Conservation (phyloP, 2,329 filamentous ascomycete species). For the Aureobasidium sp. region DNA sequence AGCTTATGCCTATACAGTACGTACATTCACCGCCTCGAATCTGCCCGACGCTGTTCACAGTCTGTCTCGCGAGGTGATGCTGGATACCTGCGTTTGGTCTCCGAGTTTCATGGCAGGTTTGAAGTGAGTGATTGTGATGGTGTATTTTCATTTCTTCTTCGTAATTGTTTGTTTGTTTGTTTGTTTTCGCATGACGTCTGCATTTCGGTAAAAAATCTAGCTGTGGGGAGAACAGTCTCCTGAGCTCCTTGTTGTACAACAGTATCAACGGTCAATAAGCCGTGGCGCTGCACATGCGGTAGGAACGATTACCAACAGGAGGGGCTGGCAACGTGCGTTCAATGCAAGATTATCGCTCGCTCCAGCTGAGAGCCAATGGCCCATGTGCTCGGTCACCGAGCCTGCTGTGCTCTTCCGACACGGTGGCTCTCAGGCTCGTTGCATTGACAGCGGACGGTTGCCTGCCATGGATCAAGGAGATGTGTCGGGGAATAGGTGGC, state of each 20-base stretch:
- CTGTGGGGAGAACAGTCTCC: neutral
- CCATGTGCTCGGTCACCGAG: neutral
- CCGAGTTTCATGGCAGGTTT: too few relatives aligned
- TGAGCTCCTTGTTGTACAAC: slow-evolving; percentile 1
- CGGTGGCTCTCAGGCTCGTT: neutral
- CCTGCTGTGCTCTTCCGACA: neutral
- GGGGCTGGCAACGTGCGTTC: neutral
- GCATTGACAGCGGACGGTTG: slow-evolving; percentile 9
- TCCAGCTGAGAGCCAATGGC: neutral
- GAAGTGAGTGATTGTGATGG: neutral
- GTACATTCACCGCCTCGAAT: neutral
- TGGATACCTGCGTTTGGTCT: too few relatives aligned
- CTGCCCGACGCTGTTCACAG: neutral
- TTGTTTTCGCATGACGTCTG: slow-evolving; percentile 1
- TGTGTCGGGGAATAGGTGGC: neutral
- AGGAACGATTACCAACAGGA: slow-evolving; percentile 1
- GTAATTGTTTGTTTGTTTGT: neutral
- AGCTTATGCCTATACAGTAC: neutral
- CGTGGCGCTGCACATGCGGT: slow-evolving; percentile 7
- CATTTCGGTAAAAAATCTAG: neutral
- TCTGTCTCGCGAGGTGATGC: neutral
- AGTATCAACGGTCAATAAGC: slow-evolving; percentile 7
- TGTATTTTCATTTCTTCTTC: neutral
- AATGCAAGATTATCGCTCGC: slow-evolving; percentile 4
- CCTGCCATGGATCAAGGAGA: neutral